Percentiles rank a stretch among this genome's conserved stretches.
Evolutionary conservation across 2,329 filamentous ascomycete genomes (phyloP).

Genomic region (Neonectria coccinea): DNA sequence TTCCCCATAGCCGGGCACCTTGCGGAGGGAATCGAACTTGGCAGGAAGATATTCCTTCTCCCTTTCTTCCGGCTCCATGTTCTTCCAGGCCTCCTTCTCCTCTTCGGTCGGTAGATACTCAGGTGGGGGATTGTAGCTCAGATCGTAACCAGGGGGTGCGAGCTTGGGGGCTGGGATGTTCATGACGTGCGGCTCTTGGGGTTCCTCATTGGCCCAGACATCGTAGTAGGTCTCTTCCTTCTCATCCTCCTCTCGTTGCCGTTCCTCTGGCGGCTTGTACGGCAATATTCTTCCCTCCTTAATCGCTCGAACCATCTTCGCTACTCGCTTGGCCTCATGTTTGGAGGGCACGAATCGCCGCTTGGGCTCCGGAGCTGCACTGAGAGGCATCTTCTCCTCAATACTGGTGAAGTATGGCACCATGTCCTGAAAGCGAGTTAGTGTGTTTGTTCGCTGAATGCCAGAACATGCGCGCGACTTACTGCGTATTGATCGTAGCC

Average conservation of each 20-base stretch:
- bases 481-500: conserved; percentile 93
- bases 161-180: conserved; percentile 95
- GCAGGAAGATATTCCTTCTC: conserved; percentile 89
- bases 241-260: conserved; percentile 76
- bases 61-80: conserved; percentile 87
- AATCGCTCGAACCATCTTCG: conserved; percentile 97
- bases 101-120: conserved; percentile 92
- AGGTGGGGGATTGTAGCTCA: conserved; percentile 95
- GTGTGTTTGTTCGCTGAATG: not conserved
- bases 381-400: conserved; percentile 93
- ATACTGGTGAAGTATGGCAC: conserved; percentile 95
- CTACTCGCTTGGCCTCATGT: conserved; percentile 94
- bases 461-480: conserved; percentile 46
- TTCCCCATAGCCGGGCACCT: conserved; percentile 89
- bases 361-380: conserved; percentile 94
- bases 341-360: conserved; percentile 95
- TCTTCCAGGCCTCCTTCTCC: conserved; percentile 87
- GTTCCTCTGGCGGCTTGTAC: conserved; percentile 79
- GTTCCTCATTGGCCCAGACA: conserved; percentile 93
- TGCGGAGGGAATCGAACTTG: conserved; percentile 84
- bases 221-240: conserved; percentile 82
- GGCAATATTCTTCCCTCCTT: conserved; percentile 93
- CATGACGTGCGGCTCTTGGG: conserved; percentile 87
- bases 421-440: conserved; percentile 68
- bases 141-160: conserved; percentile 91